phyloP scores from a whole-genome alignment of 768 basidiomycete genomes.

The Mycena rebaudengoi region DNA sequence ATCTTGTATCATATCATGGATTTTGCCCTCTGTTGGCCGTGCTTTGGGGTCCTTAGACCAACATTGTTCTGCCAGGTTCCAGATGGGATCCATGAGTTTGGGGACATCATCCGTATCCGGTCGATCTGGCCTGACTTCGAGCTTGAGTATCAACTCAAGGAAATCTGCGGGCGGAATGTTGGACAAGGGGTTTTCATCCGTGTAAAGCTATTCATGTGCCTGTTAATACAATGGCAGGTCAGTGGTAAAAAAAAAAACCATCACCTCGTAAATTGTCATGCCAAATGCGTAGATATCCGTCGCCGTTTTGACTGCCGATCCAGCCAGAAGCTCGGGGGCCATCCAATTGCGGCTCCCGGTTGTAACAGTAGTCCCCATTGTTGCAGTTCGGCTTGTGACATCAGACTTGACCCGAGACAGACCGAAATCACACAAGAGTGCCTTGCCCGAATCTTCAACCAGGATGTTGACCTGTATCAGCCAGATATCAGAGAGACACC shows the following conservation, averaged over 20 bases:
- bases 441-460: slow-evolving; percentile 32
- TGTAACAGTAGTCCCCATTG: neutral
- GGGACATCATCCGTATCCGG: slow-evolving; percentile 32
- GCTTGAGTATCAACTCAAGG: slow-evolving; percentile 19
- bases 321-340: slow-evolving; percentile 33
- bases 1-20: neutral
- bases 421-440: slow-evolving; percentile 38
- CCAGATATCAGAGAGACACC: neutral
- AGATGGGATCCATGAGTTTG: slow-evolving; percentile 28
- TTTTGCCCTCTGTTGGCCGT: slow-evolving; percentile 16
- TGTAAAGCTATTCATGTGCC: slow-evolving; percentile 20
- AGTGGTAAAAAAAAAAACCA: neutral
- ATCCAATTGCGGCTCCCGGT: slow-evolving; percentile 37
- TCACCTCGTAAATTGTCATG: slow-evolving; percentile 37
- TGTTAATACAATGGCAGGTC: neutral
- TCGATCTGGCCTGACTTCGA: slow-evolving; percentile 28
- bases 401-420: slow-evolving; percentile 36
- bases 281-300: slow-evolving; percentile 34
- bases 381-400: slow-evolving; percentile 24
- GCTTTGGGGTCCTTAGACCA: slow-evolving; percentile 25
- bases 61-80: slow-evolving; percentile 30
- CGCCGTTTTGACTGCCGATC: slow-evolving; percentile 14
- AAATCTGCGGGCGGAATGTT: slow-evolving; percentile 14
- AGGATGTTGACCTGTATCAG: slow-evolving; percentile 29
- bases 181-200: slow-evolving; percentile 27